Base-by-base conservation (phyloP, 1,284 basidiomycete genomes). In the Rhizoctonia solani region DNA sequence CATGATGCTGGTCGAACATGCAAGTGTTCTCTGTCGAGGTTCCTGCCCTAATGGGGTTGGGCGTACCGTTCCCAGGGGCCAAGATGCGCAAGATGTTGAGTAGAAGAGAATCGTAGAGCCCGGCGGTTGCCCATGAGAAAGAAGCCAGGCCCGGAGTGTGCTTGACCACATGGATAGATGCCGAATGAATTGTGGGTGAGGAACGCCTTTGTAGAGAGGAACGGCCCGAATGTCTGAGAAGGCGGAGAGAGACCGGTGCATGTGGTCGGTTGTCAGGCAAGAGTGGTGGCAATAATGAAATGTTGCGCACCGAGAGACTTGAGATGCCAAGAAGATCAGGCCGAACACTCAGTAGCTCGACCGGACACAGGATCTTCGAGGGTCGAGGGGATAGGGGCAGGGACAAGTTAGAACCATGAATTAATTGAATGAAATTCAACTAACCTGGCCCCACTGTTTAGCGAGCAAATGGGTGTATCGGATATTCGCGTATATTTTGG, bases 171-270 rank as follows among this genome's bases (percentile, higher is more conserved):
- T 65, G 61, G 61, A 52, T 47, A 34, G 34, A 44, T 8, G 61
- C 39, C 50, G 61, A 65, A 49, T 65, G 50, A 65, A 65, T 65
- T 53, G 61, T 2, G 61, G 47, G 32, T 65, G 32, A 16, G 61
- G 61, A 23, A 39, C 39, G 50, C 61, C 50, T 50, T 65, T 65
- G 61, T 65, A 39, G 34, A 65, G 37, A 19, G 61, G 61, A 19
- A 65, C 16, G 47, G 61, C 61, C 29, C 61, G 61, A 39, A 65
- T 30, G 27, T 65, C 61, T 65, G 32, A 44, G 50, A 34, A 32
- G 29, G 6, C 29, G 9, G 8, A n/a, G 21, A 23, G 21, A 46
- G 4, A 34, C 32, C 32, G 32, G 32, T 34, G 14, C 46, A 49
- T 61, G 23, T 29, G 56, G 58, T 50, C n/a, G 13, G 46, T 49